phyloP scores from a whole-genome alignment of 257 asterid genomes.

The Coffea eugenioides region DNA sequence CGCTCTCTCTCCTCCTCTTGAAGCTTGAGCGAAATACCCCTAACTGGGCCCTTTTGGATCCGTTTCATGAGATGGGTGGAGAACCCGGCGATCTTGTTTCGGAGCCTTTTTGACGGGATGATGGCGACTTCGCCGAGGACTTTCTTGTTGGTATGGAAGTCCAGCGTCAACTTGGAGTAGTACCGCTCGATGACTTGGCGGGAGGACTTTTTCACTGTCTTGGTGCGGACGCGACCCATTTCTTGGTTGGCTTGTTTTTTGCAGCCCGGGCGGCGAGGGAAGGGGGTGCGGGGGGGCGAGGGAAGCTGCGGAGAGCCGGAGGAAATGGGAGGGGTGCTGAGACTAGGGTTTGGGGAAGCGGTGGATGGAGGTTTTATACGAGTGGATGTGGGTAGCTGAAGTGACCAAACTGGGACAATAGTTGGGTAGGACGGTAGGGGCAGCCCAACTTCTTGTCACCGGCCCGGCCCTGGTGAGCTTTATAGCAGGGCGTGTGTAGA shows the following conservation, averaged over 20 bases:
- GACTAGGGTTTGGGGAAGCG: conserved; percentile 23
- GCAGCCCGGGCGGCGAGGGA: conserved; percentile 3
- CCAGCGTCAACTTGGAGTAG: conserved; percentile 61
- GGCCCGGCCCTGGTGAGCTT: no score
- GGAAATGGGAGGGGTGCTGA: background rate
- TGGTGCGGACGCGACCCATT: conserved; percentile 80
- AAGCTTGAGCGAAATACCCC: conserved; percentile 69
- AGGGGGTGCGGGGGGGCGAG: background rate
- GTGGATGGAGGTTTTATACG: background rate
- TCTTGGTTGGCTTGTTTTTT: background rate
- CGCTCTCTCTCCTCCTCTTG: conserved; percentile 84
- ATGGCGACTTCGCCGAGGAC: conserved; percentile 63
- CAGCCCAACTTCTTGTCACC: no score
- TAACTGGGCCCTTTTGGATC: conserved; percentile 67
- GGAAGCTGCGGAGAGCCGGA: background rate
- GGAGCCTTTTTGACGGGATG: conserved; percentile 69
- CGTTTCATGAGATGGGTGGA: conserved; percentile 75
- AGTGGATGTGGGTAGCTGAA: background rate
- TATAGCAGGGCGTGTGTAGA: no score
- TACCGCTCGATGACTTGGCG: conserved; percentile 64
- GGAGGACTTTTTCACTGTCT: conserved; percentile 73
- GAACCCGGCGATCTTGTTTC: conserved; percentile 74
- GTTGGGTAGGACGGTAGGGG: no score
- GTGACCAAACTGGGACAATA: background rate
- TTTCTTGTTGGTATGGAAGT: conserved; percentile 75